phyloP scores from a whole-genome alignment of 1,284 basidiomycete genomes.

The Xerocomus minutiporus region DNA sequence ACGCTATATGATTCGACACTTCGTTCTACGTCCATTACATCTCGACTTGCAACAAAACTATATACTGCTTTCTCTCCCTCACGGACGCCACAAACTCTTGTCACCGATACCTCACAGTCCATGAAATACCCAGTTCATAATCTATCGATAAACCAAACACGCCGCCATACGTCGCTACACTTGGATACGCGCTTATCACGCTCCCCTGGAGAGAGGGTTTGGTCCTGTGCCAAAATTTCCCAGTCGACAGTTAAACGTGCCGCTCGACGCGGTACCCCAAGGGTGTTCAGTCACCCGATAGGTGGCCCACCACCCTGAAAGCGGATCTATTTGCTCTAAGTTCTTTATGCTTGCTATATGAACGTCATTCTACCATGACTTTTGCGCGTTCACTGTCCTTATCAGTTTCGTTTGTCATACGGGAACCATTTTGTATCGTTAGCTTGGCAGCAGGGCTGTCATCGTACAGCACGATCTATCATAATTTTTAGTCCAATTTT shows the following conservation, averaged over 20 bases:
- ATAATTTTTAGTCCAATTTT: background rate
- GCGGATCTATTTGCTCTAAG: background rate
- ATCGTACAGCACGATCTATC: background rate
- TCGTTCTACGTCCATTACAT: slow-evolving; percentile 22
- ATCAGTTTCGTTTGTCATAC: background rate
- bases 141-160: slow-evolving; percentile 11
- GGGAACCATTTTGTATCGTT: slow-evolving; percentile 18
- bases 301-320: slow-evolving; percentile 11
- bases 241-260: slow-evolving; percentile 24
- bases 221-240: slow-evolving; percentile 33
- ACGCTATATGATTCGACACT: slow-evolving; percentile 19
- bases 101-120: slow-evolving; percentile 8
- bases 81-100: slow-evolving; percentile 4
- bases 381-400: slow-evolving; percentile 9
- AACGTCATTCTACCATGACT: slow-evolving; percentile 2
- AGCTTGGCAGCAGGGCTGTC: slow-evolving; percentile 21
- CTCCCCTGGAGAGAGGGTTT: slow-evolving; percentile 13
- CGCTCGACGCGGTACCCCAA: slow-evolving; percentile 21
- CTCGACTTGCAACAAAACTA: slow-evolving; percentile 15
- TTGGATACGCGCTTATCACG: slow-evolving; percentile 5
- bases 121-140: slow-evolving; percentile 10
- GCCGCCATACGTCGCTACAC: slow-evolving; percentile 11
- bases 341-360: slow-evolving; percentile 13
- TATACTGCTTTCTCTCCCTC: slow-evolving; percentile 9
- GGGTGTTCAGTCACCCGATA: slow-evolving; percentile 27